phyloP scores from a whole-genome alignment of 2,329 filamentous ascomycete species.

The Beauveria medogensis region DNA sequence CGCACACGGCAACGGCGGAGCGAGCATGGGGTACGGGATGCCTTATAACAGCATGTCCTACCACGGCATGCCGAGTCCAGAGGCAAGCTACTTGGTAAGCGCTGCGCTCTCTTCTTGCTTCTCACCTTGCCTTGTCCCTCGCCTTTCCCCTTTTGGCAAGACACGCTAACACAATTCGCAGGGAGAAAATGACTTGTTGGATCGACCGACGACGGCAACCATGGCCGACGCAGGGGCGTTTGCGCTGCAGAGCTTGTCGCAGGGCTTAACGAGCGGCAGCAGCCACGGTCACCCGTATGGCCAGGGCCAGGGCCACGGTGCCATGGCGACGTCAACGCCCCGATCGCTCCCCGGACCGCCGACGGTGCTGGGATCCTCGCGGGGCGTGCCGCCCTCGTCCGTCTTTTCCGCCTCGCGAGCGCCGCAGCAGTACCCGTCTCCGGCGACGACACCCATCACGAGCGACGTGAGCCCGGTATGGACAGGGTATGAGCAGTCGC shows the following conservation, averaged over 20 bases:
- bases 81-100: slow-evolving; percentile 7
- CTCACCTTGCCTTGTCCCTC: no score
- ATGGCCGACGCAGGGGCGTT: slow-evolving; percentile 4
- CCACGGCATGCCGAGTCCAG: slow-evolving; percentile 1
- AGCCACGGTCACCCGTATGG: background rate
- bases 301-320: background rate
- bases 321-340: background rate
- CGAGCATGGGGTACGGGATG: background rate
- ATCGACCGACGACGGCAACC: background rate
- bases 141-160: background rate
- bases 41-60: background rate
- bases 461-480: slow-evolving; percentile 2
- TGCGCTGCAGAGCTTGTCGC: slow-evolving; percentile 8
- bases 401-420: background rate
- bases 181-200: slow-evolving; percentile 1
- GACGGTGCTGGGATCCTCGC: background rate
- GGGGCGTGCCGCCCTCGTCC: background rate
- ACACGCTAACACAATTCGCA: background rate
- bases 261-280: background rate
- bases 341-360: slow-evolving; percentile 4
- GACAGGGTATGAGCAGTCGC: slow-evolving; percentile 1
- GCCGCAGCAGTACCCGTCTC: background rate
- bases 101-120: background rate
- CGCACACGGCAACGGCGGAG: background rate
- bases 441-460: slow-evolving; percentile 1